phyloP scores from a whole-genome alignment of 1,139 yeast genomes.

The Ashbya aceris region DNA sequence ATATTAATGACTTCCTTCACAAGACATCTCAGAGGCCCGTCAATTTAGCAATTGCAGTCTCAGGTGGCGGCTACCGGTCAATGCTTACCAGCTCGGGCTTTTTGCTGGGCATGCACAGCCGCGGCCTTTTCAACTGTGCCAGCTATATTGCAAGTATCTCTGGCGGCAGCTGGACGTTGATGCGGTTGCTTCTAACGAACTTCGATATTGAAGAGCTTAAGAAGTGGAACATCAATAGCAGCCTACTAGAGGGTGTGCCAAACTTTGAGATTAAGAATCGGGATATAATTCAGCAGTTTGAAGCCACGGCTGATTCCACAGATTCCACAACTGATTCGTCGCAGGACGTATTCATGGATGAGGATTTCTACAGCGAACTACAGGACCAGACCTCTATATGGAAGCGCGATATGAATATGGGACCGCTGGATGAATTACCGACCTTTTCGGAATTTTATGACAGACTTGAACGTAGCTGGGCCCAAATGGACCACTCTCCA shows the following conservation, averaged over 20 bases:
- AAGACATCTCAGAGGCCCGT: conserved; percentile 28
- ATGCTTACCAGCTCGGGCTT: conserved; percentile 61
- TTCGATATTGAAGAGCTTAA: conserved; percentile 34
- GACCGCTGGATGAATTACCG: neutral
- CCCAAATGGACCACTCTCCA: neutral
- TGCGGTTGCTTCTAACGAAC: conserved; percentile 40
- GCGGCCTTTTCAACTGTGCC: conserved; percentile 46
- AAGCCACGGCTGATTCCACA: conserved; percentile 13
- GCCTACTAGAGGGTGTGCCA: conserved; percentile 49
- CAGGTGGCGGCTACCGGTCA: conserved; percentile 71
- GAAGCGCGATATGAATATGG: conserved; percentile 9
- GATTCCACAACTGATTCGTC: conserved; percentile 7
- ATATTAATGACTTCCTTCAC: conserved; percentile 25
- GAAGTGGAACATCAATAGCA: conserved; percentile 40
- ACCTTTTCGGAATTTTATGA: conserved; percentile 1
- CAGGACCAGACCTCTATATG: conserved; percentile 10
- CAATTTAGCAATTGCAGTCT: conserved; percentile 38
- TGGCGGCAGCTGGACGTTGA: conserved; percentile 63
- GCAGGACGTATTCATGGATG: conserved; percentile 20
- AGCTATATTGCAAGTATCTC: conserved; percentile 54
- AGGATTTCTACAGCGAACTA: conserved; percentile 21
- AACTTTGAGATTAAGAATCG: conserved; percentile 28
- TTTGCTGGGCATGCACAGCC: conserved; percentile 42
- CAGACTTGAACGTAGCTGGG: conserved; percentile 1
- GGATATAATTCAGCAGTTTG: conserved; percentile 23